Evolutionary conservation across 192 early-diverging fungal species (phyloP).

Genomic region (Coemansia sp.): DNA sequence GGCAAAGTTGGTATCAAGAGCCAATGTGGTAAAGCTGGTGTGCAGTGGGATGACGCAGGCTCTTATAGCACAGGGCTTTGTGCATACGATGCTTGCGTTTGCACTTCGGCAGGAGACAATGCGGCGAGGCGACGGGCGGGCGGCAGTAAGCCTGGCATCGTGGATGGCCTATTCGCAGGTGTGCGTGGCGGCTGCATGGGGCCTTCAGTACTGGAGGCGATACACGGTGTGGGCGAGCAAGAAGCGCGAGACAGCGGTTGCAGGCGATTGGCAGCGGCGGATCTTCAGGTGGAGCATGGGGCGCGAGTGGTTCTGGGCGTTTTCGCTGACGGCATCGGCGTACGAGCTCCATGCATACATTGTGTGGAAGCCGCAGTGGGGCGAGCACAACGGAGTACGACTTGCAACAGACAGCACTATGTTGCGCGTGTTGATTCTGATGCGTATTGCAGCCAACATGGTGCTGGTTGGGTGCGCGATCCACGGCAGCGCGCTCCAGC

Average conservation of each 20-base stretch:
- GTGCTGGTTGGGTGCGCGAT: constrained; percentile 29
- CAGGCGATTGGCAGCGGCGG: constrained; percentile 1
- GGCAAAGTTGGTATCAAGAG: constrained; percentile 3
- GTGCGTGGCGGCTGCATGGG: constrained; percentile 36
- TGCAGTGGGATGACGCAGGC: constrained; percentile 40
- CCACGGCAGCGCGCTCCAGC: constrained; percentile 18
- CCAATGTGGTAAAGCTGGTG: constrained; percentile 19
- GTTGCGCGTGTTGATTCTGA: constrained; percentile 46
- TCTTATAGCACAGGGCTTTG: constrained; percentile 33
- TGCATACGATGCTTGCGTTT: constrained; percentile 48
- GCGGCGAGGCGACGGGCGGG: constrained; percentile 15
- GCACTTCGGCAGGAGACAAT: constrained; percentile 45
- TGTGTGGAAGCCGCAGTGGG: constrained; percentile 21
- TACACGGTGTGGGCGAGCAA: constrained; percentile 16
- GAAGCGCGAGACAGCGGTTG: constrained; percentile 3
- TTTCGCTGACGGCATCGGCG: constrained; percentile 37
- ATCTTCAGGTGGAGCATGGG: constrained; percentile 19
- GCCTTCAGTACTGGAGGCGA: constrained; percentile 29
- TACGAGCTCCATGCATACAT: constrained; percentile 49
- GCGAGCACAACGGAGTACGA: not conserved
- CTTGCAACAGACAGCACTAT: constrained; percentile 36
- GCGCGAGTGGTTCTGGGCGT: constrained; percentile 46
- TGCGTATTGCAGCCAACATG: constrained; percentile 36
- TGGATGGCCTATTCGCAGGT: constrained; percentile 46
- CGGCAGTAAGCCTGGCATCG: constrained; percentile 15